Evolutionary conservation across 148 eudicot species (phyloP).

Genomic region (Silene latifolia): DNA sequence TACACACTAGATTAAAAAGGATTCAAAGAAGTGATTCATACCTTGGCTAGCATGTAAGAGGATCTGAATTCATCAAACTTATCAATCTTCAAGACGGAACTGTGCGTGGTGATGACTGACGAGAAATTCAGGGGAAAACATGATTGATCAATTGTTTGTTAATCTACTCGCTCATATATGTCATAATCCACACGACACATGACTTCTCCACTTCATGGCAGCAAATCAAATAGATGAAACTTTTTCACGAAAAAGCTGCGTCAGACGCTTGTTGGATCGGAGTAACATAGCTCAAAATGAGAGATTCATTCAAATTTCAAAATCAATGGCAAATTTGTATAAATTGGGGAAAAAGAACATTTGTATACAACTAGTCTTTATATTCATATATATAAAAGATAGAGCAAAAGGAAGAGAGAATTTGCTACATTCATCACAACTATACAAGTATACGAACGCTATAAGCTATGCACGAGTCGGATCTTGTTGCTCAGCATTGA

Average conservation of each 20-base stretch:
- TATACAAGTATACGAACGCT: conserved; percentile 28
- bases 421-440: conserved; percentile 2
- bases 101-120: too few species aligned
- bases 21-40: too few species aligned
- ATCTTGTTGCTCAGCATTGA: conserved; percentile 18
- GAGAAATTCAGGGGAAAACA: too few species aligned
- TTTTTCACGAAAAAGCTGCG: not conserved
- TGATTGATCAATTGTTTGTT: too few species aligned
- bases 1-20: too few species aligned
- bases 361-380: conserved; percentile 9
- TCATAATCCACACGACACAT: not conserved
- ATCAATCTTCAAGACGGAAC: too few species aligned
- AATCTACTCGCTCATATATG: too few species aligned
- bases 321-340: not conserved
- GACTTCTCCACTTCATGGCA: not conserved
- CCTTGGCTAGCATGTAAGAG: too few species aligned
- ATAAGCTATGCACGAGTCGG: conserved; percentile 20
- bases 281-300: not conserved
- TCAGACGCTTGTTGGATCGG: not conserved
- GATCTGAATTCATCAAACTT: too few species aligned
- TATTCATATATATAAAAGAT: not conserved
- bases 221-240: not conserved
- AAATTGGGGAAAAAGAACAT: not conserved
- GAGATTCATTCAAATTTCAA: not conserved
- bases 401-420: not conserved